Base-by-base conservation (phyloP, 306 rosid species). In the Prunus armeniaca region DNA sequence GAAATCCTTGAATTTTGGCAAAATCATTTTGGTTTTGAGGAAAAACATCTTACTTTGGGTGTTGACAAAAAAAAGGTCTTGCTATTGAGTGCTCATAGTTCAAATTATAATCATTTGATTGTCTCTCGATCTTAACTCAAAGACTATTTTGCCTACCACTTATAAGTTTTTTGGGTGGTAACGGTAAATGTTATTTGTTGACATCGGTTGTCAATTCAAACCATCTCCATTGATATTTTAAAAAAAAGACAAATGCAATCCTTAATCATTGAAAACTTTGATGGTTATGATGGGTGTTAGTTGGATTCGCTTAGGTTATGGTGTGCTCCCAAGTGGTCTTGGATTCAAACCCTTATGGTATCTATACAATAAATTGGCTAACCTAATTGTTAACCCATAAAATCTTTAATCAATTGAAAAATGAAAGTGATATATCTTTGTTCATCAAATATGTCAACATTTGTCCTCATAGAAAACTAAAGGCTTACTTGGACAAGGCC, bases 381-480 rank as follows among this genome's bases (percentile, higher is more conserved):
- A 71, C 73, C 56, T 51, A 69, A 65, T 66, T 57, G 80, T 78
- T 78, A 81, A 84, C 84, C 72, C 70, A 51, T 55, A 67, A 46
- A 19, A 60, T 76, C 25, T 75, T 64, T 77, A 74, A 79, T 77
- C 77, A 81, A 55, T 55, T 77, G 75, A 62, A 71, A 38, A 67
- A 70, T 61, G 78, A 78, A 70, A 86, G 72, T 69, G 71, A 71
- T 79, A 60, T 66, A 63, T 45, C 22, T 47, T 73, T 27, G 55
- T 17, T 64, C 38, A 78, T 78, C 78, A 78, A 61, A 71, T 18
- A 56, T 83, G 85, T 84, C 85, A 86, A 81, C 77, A 84, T 74
- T 71, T 57, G 34, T 73, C 38, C 38, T 5, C 7, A 32, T 5
- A 69, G 62, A 65, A 58, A 72, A 65, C 67, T 57, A 68, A 76